Evolutionary conservation across 179 eudicot genomes (phyloP).

Genomic region (Silene coronaria): DNA sequence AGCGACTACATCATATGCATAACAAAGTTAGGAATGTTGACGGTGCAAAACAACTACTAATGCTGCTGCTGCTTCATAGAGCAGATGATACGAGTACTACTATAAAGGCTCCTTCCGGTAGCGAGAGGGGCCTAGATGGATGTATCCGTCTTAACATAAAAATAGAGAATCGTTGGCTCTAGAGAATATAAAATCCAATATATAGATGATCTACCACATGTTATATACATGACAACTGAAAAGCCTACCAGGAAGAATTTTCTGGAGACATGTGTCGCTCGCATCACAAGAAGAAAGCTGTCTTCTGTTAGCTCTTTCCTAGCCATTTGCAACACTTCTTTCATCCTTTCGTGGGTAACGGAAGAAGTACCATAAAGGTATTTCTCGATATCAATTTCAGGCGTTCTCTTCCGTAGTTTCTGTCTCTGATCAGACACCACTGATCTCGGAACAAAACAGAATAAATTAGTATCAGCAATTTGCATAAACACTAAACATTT

Average conservation of each 20-base stretch:
- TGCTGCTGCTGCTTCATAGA: no score
- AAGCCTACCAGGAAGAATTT: conserved; percentile 36
- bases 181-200: no score
- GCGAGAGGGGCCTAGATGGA: no score
- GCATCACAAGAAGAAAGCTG: conserved; percentile 36
- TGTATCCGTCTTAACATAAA: no score
- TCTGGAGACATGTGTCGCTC: conserved; percentile 35
- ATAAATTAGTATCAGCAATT: not conserved
- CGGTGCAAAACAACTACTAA: not conserved
- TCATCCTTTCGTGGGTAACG: conserved; percentile 29
- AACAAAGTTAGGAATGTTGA: not conserved
- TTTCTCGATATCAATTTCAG: not conserved
- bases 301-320: conserved; percentile 24
- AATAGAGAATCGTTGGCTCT: not conserved
- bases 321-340: conserved; percentile 33
- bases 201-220: not conserved
- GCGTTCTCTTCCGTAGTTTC: conserved; percentile 13
- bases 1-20: conserved; percentile 17
- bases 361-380: conserved; percentile 28
- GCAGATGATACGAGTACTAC: no score
- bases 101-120: no score
- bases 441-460: not conserved
- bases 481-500: not conserved
- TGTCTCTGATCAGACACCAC: conserved; percentile 15
- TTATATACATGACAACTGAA: not conserved